These are phyloP conservation scores for Mycena metata DNA, from an alignment of 768 basidiomycete genomes.

Conservation along the genomic window DNA sequence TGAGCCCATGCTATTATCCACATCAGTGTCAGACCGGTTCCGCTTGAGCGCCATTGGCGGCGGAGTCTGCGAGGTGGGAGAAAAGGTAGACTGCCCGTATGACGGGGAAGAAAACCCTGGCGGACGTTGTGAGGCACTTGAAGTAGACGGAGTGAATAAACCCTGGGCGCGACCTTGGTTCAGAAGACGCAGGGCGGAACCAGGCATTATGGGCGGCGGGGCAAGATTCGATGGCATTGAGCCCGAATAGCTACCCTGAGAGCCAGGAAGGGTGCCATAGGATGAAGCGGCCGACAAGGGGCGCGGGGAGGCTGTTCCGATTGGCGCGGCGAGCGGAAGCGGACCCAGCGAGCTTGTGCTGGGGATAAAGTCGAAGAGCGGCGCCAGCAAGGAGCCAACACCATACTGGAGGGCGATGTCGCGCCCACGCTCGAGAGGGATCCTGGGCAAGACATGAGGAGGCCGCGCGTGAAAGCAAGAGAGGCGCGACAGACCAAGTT, in stretches of 20 bases:
- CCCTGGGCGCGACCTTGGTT: conserved; percentile 91
- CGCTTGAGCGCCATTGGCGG: conserved; percentile 70
- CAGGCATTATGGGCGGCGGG: conserved; percentile 89
- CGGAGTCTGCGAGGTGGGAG: conserved; percentile 62
- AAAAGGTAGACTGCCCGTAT: conserved; percentile 66
- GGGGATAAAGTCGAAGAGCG: conserved; percentile 94
- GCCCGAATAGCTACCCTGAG: conserved; percentile 59
- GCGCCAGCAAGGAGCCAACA: conserved; percentile 87
- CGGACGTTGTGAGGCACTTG: conserved; percentile 62
- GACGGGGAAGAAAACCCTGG: conserved; percentile 67
- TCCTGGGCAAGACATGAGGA: conserved; percentile 65
- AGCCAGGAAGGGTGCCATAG: conserved; percentile 65
- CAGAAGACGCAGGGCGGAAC: conserved; percentile 84
- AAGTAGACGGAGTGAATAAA: conserved; percentile 87
- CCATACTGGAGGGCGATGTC: conserved; percentile 95
- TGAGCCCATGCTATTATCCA: conserved; percentile 52
- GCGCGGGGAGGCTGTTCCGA: conserved; percentile 67
- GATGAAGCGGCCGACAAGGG: conserved; percentile 79
- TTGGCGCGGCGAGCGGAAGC: conserved; percentile 68
- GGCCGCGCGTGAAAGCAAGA: conserved; percentile 7
- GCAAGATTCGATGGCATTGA: conserved; percentile 70
- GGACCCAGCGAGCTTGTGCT: conserved; percentile 77
- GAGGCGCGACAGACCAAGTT: conserved; percentile 79
- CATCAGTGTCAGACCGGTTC: conserved; percentile 77
- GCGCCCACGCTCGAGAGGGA: conserved; percentile 93